phyloP scores from a whole-genome alignment of 78 protist genomes.

The Corallochytrium limacisporum region DNA sequence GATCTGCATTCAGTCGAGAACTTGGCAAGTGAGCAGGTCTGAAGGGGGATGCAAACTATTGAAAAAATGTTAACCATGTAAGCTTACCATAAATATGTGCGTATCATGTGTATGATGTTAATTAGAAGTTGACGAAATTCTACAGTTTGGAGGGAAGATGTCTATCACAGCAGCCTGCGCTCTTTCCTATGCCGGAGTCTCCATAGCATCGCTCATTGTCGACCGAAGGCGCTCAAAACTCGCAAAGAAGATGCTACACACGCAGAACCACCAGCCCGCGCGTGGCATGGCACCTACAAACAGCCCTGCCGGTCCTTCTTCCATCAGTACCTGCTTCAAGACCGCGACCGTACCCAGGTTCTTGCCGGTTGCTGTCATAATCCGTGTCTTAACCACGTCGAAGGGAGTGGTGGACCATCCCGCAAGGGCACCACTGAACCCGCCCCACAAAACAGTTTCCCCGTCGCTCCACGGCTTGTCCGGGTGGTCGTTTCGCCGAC shows the following conservation, averaged over 20 bases:
- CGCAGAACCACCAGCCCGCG: slow-evolving; percentile 18
- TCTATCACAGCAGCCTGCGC: too few species aligned
- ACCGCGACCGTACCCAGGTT: not conserved
- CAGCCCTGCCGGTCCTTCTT: not conserved
- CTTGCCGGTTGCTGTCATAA: slow-evolving; percentile 19
- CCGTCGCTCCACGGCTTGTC: not conserved
- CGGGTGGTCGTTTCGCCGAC: not conserved
- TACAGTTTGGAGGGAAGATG: too few species aligned
- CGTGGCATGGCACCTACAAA: slow-evolving; percentile 15
- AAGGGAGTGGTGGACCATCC: slow-evolving; percentile 7
- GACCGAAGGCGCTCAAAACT: slow-evolving; percentile 9
- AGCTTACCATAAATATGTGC: too few species aligned
- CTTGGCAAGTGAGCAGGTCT: too few species aligned
- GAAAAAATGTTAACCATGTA: too few species aligned
- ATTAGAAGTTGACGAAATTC: too few species aligned
- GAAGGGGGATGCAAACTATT: too few species aligned
- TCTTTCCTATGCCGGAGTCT: too few species aligned
- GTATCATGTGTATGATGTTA: too few species aligned
- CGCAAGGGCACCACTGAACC: not conserved
- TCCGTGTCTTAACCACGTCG: slow-evolving; percentile 19
- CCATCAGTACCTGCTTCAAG: not conserved
- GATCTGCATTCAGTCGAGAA: too few species aligned
- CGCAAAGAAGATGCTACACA: slow-evolving; percentile 12
- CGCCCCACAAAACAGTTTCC: slow-evolving; percentile 13
- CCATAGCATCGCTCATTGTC: too few species aligned